phyloP scores from a whole-genome alignment of 495 filamentous ascomycete genomes.

The Chaetomium cochliodes region DNA sequence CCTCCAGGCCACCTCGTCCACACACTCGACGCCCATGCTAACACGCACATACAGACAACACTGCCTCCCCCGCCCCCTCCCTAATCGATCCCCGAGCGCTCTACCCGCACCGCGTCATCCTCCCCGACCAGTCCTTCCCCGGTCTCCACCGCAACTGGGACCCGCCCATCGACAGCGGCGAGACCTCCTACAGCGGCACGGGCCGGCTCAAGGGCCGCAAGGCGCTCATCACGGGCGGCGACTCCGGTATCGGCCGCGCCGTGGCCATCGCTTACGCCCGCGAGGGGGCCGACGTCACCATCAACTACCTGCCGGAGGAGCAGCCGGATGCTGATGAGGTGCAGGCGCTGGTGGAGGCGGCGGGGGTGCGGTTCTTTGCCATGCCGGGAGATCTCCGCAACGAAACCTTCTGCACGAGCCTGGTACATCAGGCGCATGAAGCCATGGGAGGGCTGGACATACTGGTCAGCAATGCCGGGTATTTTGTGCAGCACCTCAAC shows the following conservation, averaged over 20 bases:
- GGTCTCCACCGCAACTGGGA: background rate
- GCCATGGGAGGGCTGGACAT: slow-evolving; percentile 2
- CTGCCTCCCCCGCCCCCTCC: background rate
- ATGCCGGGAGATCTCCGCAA: background rate
- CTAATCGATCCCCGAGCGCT: background rate
- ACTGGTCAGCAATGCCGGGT: background rate
- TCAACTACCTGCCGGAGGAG: background rate
- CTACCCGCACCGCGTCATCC: background rate
- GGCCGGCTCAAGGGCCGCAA: slow-evolving; percentile 1
- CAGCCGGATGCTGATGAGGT: background rate
- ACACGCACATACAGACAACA: background rate
- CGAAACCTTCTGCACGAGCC: background rate
- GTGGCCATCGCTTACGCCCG: background rate
- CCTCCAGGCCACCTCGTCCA: too few species aligned
- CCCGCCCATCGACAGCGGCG: background rate
- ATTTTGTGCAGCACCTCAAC: background rate
- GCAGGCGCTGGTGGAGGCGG: background rate
- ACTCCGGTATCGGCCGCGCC: background rate
- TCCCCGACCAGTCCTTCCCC: background rate
- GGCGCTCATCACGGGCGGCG: background rate
- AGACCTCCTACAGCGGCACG: background rate
- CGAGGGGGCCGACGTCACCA: background rate
- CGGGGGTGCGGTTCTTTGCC: background rate
- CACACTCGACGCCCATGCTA: too few species aligned
- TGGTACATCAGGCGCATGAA: background rate